Evolutionary conservation across 2,329 filamentous ascomycete species (phyloP), one percentile per base, ranked within the genome.

Genomic region (Fusarium sp.): DNA sequence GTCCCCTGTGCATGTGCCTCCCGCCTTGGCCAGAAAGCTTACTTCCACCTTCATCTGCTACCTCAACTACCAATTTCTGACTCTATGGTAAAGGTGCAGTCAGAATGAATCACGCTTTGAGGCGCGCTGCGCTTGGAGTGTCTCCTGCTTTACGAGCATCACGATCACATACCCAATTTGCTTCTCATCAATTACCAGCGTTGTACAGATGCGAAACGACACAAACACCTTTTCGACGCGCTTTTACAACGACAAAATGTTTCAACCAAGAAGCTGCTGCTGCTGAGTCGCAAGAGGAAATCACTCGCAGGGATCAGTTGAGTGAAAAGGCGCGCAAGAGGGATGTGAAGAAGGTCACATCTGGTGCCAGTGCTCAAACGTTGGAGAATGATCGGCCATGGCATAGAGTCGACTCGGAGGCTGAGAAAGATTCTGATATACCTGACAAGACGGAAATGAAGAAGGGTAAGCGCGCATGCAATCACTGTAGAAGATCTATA

Each of bases 371-470:
- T 36, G 76, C 76, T 25, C 76, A 78, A 53, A 53, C 68, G 2
- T 53, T 73, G 20, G 76, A 76, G 45, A 77, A 78, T 9, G 76
- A 78, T 46, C 70, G 76, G 3, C 76, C 76, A 33, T 78, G 76
- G 76, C 76, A 78, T 11, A 65, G 76, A 38, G 44, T 70, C 15
- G 67, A 64, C 20, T 72, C 59, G 3, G 42, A 75, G 3, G 41
- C 70, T 36, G 71, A 75, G 5, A 72, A 59, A 1, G 65, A 75
- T 20, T 38, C 53, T 1, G 68, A 66, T 7, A 44, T 74, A 35
- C 75, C 75, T 3, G 60, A 73, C 8, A 68, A 72, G 7, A 52
- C 58, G 2, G 67, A 75, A 25, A 44, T 68, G 52, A 68, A 65
- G 3, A 79, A 79, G 62, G 77, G 77, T 75, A 66, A 15, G 42